Evolutionary conservation across 2,329 filamentous ascomycete genomes (phyloP), one percentile per base, ranked within the genome.

Genomic region (Aspergillus fischeri): DNA sequence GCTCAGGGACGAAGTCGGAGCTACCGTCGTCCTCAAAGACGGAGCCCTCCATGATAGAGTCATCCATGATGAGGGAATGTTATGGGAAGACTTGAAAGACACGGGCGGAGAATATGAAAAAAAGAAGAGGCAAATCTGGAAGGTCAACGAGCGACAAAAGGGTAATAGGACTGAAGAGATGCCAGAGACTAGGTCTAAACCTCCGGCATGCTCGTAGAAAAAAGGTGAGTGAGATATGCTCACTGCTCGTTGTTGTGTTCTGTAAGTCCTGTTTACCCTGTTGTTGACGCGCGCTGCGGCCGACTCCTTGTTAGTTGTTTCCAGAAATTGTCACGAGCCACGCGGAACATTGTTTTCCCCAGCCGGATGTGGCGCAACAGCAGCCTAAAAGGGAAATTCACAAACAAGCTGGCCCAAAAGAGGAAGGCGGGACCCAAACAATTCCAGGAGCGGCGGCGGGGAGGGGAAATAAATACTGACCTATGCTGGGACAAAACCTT

Each of bases 1-100:
- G 76, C 57, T 81, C 81, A 42, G 84, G 84, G 2, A 78, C 78
- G 71, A 83, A 88, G 60, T 87, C 86, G 25, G 85, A 88, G 62
- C 84, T 82, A 56, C 69, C 75, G 28, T 77, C 76, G 59, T 78
- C 74, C 49, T 83, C 81, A 63, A 86, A 86, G 66, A 81, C 77
- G 51, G 84, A 85, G 64, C 86, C 85, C 55, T 85, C 83, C 73
- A 85, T 81, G 47, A 70, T 70, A 54, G 74, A 72, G 56, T 74
- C 71, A 51, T 70, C 68, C 71, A 74, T 74, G 58, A 56, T 67
- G 62, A 56, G 45, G 32, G 25, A 10, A 45, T 10, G 28, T 32
- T 49, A 51, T 9, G 42, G 47, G 28, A 8, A 41, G 20, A 50
- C 17, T 10, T 4, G 24, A 47, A 51, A 44, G 35, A 5, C 32